These are phyloP conservation scores for Fusarium irregulare DNA, from an alignment of 2,329 filamentous ascomycete genomes.

Conservation along the genomic window DNA sequence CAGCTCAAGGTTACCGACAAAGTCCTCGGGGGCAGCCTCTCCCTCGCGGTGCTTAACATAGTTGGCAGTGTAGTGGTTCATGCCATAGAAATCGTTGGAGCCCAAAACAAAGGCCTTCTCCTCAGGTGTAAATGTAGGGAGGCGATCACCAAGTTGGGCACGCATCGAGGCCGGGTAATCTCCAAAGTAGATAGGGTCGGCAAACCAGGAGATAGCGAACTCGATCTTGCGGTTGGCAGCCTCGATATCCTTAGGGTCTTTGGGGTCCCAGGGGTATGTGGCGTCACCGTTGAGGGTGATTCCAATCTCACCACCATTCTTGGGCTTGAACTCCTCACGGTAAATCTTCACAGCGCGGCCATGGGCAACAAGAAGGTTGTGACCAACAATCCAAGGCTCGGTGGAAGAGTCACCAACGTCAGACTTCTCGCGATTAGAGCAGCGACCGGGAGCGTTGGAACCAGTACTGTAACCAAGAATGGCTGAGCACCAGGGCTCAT, in stretches of 20 bases:
- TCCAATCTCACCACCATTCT: slow-evolving; percentile 80
- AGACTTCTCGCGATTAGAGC: slow-evolving; percentile 78
- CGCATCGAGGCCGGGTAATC: slow-evolving; percentile 87
- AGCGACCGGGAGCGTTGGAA: slow-evolving; percentile 83
- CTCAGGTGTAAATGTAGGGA: slow-evolving; percentile 79
- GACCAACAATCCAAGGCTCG: slow-evolving; percentile 86
- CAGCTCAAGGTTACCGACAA: slow-evolving; percentile 79
- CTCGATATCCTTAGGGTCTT: slow-evolving; percentile 78
- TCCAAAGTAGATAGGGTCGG: slow-evolving; percentile 86
- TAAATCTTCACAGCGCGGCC: slow-evolving; percentile 84
- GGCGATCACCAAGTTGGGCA: slow-evolving; percentile 80
- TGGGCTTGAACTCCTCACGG: slow-evolving; percentile 81
- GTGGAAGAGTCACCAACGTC: slow-evolving; percentile 77
- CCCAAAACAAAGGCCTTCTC: slow-evolving; percentile 80
- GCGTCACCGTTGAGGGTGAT: slow-evolving; percentile 91
- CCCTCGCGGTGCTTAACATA: slow-evolving; percentile 80
- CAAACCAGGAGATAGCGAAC: slow-evolving; percentile 90
- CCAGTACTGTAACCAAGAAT: slow-evolving; percentile 84
- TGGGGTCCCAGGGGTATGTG: slow-evolving; percentile 83
- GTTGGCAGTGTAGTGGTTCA: slow-evolving; percentile 94
- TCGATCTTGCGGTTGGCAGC: slow-evolving; percentile 85
- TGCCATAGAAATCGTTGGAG: slow-evolving; percentile 94
- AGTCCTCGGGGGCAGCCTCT: slow-evolving; percentile 72
- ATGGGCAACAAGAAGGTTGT: slow-evolving; percentile 83
- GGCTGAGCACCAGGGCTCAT: slow-evolving; percentile 88